These are phyloP conservation scores for Trichoderma aggressivum DNA, from an alignment of 2,329 filamentous ascomycete genomes.

Conservation along the genomic window DNA sequence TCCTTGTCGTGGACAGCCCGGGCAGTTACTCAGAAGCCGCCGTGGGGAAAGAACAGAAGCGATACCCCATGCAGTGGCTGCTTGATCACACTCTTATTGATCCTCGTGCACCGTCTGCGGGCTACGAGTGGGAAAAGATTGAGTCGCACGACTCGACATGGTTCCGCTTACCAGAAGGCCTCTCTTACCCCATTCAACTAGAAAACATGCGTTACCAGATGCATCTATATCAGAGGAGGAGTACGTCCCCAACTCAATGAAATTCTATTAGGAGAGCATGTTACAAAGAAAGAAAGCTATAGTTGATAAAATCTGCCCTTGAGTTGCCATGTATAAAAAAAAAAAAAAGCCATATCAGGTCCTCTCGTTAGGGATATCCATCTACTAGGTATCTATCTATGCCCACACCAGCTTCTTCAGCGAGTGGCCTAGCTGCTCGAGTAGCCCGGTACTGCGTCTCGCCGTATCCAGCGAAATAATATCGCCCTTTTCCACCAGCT, in stretches of 20 bases:
- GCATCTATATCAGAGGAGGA: slow-evolving; percentile 64
- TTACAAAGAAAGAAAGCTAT: neutral
- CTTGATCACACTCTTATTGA: slow-evolving; percentile 74
- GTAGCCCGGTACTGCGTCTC: slow-evolving; percentile 76
- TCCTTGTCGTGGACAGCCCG: slow-evolving; percentile 88
- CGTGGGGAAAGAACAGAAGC: slow-evolving; percentile 58
- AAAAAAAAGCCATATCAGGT: neutral
- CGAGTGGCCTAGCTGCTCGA: slow-evolving; percentile 85
- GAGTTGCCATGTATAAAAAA: neutral
- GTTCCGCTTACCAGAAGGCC: slow-evolving; percentile 68
- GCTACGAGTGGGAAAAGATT: slow-evolving; percentile 67
- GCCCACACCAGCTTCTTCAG: slow-evolving; percentile 94
- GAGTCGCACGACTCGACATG: slow-evolving; percentile 74
- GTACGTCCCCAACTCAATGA: neutral
- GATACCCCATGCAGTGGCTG: slow-evolving; percentile 92
- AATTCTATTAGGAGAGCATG: neutral
- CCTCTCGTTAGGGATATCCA: neutral
- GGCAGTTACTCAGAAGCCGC: slow-evolving; percentile 86
- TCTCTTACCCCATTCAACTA: slow-evolving; percentile 78
- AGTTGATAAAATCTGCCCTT: slow-evolving; percentile 6
- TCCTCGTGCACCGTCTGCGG: slow-evolving; percentile 27
- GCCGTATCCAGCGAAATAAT: slow-evolving; percentile 84
- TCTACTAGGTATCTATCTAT: slow-evolving; percentile 30
- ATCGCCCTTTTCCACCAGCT: slow-evolving; percentile 56
- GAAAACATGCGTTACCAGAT: slow-evolving; percentile 96